phyloP scores from a whole-genome alignment of 345 rosid genomes.

The Populus pruinosa region DNA sequence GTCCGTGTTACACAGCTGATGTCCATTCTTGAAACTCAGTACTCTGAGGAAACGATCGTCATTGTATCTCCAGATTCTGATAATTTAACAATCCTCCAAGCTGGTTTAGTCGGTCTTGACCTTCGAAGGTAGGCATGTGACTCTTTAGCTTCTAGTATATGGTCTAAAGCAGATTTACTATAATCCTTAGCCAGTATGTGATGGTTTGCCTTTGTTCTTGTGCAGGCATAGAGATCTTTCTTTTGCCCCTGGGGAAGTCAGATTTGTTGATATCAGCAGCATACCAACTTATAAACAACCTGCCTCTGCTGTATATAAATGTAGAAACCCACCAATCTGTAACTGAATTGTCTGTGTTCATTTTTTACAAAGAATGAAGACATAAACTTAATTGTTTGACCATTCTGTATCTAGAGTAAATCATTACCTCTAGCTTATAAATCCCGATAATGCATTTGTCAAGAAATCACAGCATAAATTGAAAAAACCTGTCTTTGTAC shows the following conservation, averaged over 20 bases:
- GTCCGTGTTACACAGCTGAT: constrained; percentile 88
- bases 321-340: constrained; percentile 73
- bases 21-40: constrained; percentile 94
- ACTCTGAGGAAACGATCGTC: constrained; percentile 66
- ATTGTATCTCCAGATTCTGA: constrained; percentile 91
- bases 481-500: too few relatives aligned
- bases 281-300: constrained; percentile 85
- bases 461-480: too few relatives aligned
- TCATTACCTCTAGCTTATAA: too few relatives aligned
- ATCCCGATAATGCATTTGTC: too few relatives aligned
- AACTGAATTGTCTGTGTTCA: constrained; percentile 25
- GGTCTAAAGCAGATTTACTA: neutral
- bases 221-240: constrained; percentile 75
- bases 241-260: constrained; percentile 74
- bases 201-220: neutral
- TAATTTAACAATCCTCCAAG: constrained; percentile 76
- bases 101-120: constrained; percentile 80
- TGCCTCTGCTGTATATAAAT: constrained; percentile 77
- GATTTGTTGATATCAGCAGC: constrained; percentile 63
- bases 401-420: neutral
- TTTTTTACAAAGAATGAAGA: neutral
- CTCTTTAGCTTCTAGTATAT: neutral
- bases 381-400: neutral
- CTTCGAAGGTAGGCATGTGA: constrained; percentile 53
- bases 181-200: neutral